These are phyloP conservation scores for Tulasnella sp. DNA, from an alignment of 768 basidiomycete species.

Conservation along the genomic window DNA sequence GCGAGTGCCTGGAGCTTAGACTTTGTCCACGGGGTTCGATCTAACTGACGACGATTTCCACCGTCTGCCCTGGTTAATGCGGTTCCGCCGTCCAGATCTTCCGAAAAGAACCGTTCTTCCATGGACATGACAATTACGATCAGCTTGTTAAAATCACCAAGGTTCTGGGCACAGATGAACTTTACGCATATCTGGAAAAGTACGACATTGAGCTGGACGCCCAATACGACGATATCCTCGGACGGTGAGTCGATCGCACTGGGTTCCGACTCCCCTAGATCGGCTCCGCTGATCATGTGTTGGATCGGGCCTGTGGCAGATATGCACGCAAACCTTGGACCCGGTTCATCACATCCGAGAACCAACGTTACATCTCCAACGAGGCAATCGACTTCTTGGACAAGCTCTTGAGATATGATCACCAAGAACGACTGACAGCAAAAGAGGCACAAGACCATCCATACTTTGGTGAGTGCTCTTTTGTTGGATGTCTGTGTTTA, in stretches of 20 bases:
- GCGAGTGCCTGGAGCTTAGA: constrained; percentile 20
- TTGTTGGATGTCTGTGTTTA: neutral
- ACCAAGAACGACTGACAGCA: constrained; percentile 54
- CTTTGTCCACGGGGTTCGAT: neutral
- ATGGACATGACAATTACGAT: constrained; percentile 60
- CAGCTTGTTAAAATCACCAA: constrained; percentile 59
- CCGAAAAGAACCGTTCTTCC: constrained; percentile 63
- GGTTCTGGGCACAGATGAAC: constrained; percentile 53
- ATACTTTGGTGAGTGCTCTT: constrained; percentile 42
- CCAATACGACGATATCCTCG: constrained; percentile 44
- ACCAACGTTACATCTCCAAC: constrained; percentile 43
- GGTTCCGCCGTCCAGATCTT: constrained; percentile 55
- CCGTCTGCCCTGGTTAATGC: too few species aligned
- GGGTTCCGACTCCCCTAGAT: too few species aligned
- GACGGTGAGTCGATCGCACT: constrained; percentile 30
- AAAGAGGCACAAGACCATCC: constrained; percentile 53
- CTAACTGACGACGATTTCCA: neutral
- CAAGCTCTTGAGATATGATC: constrained; percentile 54
- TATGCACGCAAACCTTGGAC: constrained; percentile 57
- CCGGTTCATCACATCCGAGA: constrained; percentile 45
- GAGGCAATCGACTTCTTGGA: constrained; percentile 58
- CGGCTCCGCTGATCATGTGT: neutral
- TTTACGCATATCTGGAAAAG: constrained; percentile 45
- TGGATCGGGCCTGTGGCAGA: constrained; percentile 24
- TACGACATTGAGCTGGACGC: constrained; percentile 58